Conservation (phyloP, 805 yeast species). For the Myxozyma melibiosi region DNA sequence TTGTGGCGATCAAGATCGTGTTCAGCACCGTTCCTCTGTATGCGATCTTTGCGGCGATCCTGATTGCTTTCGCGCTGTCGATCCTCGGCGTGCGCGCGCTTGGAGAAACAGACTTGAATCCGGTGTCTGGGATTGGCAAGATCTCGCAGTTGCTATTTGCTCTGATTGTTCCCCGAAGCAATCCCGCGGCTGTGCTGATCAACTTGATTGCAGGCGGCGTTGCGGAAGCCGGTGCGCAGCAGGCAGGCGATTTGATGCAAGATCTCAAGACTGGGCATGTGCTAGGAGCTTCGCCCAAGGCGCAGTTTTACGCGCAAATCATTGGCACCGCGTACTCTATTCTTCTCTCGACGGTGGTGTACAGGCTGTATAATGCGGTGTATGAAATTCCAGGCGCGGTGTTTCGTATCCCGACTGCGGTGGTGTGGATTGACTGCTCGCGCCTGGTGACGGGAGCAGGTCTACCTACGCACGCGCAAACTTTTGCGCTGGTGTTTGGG, state of each 20-base stretch:
- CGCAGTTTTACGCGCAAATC: constrained; percentile 88
- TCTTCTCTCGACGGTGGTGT: constrained; percentile 76
- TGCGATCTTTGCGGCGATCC: constrained; percentile 66
- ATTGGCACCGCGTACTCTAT: constrained; percentile 87
- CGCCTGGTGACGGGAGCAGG: constrained; percentile 89
- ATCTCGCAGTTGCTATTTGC: constrained; percentile 89
- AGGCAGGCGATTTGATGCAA: constrained; percentile 98
- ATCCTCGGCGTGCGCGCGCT: constrained; percentile 88
- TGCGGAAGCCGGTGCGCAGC: constrained; percentile 99
- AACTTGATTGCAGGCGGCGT: constrained; percentile 94
- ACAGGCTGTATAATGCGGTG: constrained; percentile 74
- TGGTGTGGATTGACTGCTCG: constrained; percentile 96
- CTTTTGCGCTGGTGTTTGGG: constrained; percentile 71
- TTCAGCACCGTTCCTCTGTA: constrained; percentile 72
- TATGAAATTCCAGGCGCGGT: constrained; percentile 82
- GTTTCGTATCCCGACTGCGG: constrained; percentile 91
- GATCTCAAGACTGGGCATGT: constrained; percentile 93
- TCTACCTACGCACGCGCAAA: constrained; percentile 74
- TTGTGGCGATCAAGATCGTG: constrained; percentile 62
- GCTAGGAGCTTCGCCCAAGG: constrained; percentile 87
- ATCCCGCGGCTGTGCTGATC: constrained; percentile 79
- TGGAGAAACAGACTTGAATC: constrained; percentile 96
- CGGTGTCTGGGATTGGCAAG: constrained; percentile 96
- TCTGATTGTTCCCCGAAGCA: constrained; percentile 66
- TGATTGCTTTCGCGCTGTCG: constrained; percentile 76